Percentiles rank a stretch among this genome's conserved stretches.
These are phyloP conservation scores for Cenococcum geophilum DNA, from an alignment of 495 filamentous ascomycete genomes.

Conservation along the genomic window DNA sequence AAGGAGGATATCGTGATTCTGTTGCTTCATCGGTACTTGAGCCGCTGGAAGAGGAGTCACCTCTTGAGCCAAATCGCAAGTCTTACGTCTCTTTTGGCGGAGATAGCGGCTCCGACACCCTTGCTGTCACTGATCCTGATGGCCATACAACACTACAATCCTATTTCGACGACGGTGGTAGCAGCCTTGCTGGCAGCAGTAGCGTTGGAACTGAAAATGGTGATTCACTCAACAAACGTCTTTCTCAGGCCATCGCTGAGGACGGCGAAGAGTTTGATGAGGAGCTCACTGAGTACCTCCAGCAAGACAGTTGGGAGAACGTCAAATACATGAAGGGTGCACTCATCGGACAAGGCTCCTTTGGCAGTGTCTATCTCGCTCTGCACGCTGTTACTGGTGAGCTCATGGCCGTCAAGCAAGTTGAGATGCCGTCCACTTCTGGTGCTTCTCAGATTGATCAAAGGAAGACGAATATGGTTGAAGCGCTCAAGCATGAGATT, in stretches of 20 bases:
- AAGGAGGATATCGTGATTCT: conserved; percentile 70
- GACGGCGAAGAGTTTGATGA: conserved; percentile 84
- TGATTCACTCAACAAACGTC: conserved; percentile 61
- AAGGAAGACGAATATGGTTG: conserved; percentile 95
- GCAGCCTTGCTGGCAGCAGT: conserved; percentile 64
- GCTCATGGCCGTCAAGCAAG: conserved; percentile 97
- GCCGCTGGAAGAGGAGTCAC: conserved; percentile 84
- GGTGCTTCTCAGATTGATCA: conserved; percentile 75
- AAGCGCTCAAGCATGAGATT: conserved; percentile 94
- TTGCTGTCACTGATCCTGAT: conserved; percentile 69
- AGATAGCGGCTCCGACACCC: conserved; percentile 69
- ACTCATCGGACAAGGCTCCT: conserved; percentile 92
- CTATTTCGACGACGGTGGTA: conserved; percentile 78
- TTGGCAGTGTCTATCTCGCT: conserved; percentile 93
- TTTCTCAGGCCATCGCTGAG: conserved; percentile 55
- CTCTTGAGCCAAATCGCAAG: conserved; percentile 82
- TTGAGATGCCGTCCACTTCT: conserved; percentile 79
- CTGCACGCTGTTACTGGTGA: conserved; percentile 96
- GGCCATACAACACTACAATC: conserved; percentile 61
- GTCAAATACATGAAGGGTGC: conserved; percentile 99
- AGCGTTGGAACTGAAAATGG: conserved; percentile 56
- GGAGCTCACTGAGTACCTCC: conserved; percentile 57
- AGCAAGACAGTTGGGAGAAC: conserved; percentile 88
- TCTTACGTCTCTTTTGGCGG: conserved; percentile 82
- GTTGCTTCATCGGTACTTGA: conserved; percentile 83